These are phyloP conservation scores for Sporothrix sp. DNA, from an alignment of 2,329 filamentous ascomycete genomes.

Conservation along the genomic window DNA sequence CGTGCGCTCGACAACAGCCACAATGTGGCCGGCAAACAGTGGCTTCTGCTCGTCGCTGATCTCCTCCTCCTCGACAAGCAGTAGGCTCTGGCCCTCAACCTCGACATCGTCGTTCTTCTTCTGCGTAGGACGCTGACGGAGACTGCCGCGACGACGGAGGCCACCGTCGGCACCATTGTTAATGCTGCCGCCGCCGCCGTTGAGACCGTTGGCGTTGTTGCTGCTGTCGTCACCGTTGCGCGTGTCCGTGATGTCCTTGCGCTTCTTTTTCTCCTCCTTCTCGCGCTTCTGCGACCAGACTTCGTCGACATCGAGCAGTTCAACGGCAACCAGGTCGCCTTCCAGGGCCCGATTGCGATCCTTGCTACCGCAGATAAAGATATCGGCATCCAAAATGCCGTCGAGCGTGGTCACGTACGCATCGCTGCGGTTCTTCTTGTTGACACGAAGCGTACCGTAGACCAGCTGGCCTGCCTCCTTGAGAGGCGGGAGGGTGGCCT, in stretches of 20 bases:
- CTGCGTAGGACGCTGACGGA: constrained; percentile 92
- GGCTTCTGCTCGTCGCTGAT: constrained; percentile 98
- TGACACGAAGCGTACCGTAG: constrained; percentile 90
- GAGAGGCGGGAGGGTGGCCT: constrained; percentile 84
- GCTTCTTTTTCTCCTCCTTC: constrained; percentile 99
- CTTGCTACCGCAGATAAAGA: constrained; percentile 99
- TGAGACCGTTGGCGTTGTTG: constrained; percentile 36
- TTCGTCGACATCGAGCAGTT: constrained; percentile 94
- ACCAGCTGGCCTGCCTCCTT: constrained; percentile 89
- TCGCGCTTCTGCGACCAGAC: constrained; percentile 98
- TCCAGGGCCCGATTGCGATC: constrained; percentile 95
- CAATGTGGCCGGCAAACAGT: constrained; percentile 90
- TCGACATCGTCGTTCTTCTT: constrained; percentile 99
- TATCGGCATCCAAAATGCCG: constrained; percentile 81
- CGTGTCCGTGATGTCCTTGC: constrained; percentile 95
- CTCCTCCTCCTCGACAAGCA: constrained; percentile 95
- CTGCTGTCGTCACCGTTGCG: constrained; percentile 64
- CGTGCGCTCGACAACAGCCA: constrained; percentile 93
- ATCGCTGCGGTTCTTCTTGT: constrained; percentile 99
- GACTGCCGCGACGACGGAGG: constrained; percentile 83
- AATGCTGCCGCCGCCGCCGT: constrained; percentile 47
- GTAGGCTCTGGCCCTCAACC: constrained; percentile 91
- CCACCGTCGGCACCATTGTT: constrained; percentile 64
- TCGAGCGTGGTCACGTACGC: constrained; percentile 94
- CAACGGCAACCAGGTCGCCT: constrained; percentile 88